Conservation (phyloP, 257 asterid genomes). For the Handroanthus guayacan region DNA sequence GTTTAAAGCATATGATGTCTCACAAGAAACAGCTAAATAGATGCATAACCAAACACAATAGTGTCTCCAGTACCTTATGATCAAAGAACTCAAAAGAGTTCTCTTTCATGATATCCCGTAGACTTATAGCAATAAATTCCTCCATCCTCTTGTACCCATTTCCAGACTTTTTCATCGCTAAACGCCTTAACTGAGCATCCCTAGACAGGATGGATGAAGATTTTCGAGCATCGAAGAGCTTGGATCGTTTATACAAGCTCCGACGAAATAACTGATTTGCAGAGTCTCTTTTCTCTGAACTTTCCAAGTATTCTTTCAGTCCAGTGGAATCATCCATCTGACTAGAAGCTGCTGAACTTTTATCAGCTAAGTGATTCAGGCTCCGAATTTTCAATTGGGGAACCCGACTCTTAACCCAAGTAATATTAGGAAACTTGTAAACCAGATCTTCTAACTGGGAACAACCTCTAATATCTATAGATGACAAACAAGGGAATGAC, state of each 20-base stretch:
- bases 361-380: constrained; percentile 64
- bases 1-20: constrained; percentile 11
- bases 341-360: constrained; percentile 51
- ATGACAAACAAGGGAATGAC: constrained; percentile 64
- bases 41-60: constrained; percentile 29
- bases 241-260: constrained; percentile 94
- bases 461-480: constrained; percentile 92
- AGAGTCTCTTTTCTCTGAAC: constrained; percentile 90
- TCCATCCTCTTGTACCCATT: constrained; percentile 88
- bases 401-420: constrained; percentile 72
- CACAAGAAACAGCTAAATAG: constrained; percentile 7
- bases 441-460: constrained; percentile 84
- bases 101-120: constrained; percentile 83
- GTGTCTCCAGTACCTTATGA: constrained; percentile 71
- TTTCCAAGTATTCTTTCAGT: constrained; percentile 90
- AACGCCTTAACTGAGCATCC: constrained; percentile 92
- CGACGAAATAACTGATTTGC: constrained; percentile 87
- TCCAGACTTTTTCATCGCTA: constrained; percentile 85
- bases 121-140: constrained; percentile 67
- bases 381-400: constrained; percentile 58
- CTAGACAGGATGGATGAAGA: constrained; percentile 89
- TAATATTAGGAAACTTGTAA: constrained; percentile 75
- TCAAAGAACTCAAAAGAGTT: constrained; percentile 81
- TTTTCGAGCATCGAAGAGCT: constrained; percentile 91
- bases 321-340: constrained; percentile 91